Conservation (phyloP, 2,329 filamentous ascomycete species). For the Teratosphaeria zuluensis region DNA sequence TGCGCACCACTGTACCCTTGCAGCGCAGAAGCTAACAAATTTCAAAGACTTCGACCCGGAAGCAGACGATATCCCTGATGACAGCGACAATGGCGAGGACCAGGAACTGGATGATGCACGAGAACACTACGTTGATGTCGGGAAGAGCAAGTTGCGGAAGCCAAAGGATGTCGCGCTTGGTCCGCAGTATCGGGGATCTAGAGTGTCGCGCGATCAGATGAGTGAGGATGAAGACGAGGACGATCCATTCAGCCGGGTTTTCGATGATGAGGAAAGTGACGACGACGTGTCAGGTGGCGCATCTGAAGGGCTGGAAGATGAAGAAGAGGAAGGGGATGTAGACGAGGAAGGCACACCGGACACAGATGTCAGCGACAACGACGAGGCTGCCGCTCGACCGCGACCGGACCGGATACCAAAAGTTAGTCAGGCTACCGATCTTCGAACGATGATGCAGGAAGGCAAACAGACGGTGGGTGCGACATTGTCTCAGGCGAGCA, state of each 20-base stretch:
- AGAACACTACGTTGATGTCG: constrained; percentile 77
- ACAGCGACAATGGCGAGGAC: constrained; percentile 42
- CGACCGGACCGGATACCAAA: constrained; percentile 15
- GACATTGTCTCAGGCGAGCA: constrained; percentile 56
- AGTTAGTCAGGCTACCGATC: constrained; percentile 42
- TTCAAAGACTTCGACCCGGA: constrained; percentile 70
- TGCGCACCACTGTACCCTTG: background rate
- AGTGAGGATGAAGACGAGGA: constrained; percentile 45
- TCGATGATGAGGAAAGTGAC: constrained; percentile 37
- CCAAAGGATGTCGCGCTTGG: constrained; percentile 61
- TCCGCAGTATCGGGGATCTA: constrained; percentile 68
- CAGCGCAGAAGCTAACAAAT: constrained; percentile 1
- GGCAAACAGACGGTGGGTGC: constrained; percentile 56
- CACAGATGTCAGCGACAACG: constrained; percentile 37
- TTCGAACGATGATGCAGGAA: constrained; percentile 56
- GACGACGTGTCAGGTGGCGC: constrained; percentile 14
- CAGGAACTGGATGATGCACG: constrained; percentile 43
- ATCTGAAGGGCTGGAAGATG: constrained; percentile 31
- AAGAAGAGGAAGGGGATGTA: constrained; percentile 17
- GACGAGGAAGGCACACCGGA: constrained; percentile 32
- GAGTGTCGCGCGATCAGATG: constrained; percentile 60
- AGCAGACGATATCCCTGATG: constrained; percentile 35
- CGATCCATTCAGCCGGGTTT: constrained; percentile 36
- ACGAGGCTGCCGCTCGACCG: constrained; percentile 23
- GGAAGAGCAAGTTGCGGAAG: constrained; percentile 75